These are phyloP conservation scores for Lepiota brunneoincarnata DNA, from an alignment of 768 basidiomycete species.

Conservation along the genomic window DNA sequence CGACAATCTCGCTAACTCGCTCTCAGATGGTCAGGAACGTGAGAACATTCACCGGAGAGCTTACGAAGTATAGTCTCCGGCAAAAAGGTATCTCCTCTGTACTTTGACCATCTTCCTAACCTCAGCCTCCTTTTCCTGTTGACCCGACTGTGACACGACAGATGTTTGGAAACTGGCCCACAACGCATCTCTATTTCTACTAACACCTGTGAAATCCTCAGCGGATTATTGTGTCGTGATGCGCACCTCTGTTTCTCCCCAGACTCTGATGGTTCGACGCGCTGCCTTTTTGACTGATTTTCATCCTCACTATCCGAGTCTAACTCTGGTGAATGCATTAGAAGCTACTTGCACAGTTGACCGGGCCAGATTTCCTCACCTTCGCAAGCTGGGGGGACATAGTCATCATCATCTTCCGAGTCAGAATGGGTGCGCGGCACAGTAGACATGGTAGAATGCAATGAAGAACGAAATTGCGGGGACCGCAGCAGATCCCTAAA, in stretches of 20 bases:
- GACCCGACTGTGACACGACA: constrained; percentile 28
- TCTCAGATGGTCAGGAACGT: constrained; percentile 10
- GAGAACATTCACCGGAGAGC: constrained; percentile 21
- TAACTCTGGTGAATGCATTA: neutral
- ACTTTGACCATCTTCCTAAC: constrained; percentile 57
- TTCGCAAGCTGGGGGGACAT: constrained; percentile 51
- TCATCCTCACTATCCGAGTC: constrained; percentile 17
- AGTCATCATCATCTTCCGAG: constrained; percentile 72
- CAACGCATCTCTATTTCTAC: constrained; percentile 57
- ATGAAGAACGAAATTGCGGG: neutral
- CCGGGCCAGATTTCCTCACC: constrained; percentile 21
- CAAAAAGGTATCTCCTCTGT: constrained; percentile 68
- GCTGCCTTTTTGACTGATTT: neutral
- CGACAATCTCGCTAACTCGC: constrained; percentile 59
- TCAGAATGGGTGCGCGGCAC: constrained; percentile 36
- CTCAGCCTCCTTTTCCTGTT: constrained; percentile 13
- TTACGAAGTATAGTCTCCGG: constrained; percentile 73
- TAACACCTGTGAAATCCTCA: neutral
- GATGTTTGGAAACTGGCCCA: constrained; percentile 74
- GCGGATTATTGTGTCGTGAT: neutral
- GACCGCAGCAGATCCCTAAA: neutral
- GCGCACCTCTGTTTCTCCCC: constrained; percentile 44
- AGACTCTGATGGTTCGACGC: neutral
- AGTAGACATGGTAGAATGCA: neutral
- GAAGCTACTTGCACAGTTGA: neutral